Percentiles rank a stretch among this genome's conserved stretches.
phyloP scores from a whole-genome alignment of 2,329 filamentous ascomycete genomes.

The Cryoendolithus antarcticus region DNA sequence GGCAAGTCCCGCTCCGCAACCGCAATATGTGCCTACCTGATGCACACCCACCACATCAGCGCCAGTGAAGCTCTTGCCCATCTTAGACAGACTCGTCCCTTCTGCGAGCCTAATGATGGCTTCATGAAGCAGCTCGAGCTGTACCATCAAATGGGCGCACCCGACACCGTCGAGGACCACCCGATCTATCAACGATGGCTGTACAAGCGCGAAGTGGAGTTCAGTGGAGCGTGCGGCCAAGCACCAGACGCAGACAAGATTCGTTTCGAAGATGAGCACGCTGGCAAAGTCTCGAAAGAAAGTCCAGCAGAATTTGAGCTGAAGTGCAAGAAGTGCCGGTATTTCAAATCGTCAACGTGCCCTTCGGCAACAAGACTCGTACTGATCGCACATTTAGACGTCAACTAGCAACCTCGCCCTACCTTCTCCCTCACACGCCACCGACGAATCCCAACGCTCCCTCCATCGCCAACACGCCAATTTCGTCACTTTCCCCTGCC shows the following conservation, averaged over 20 bases:
- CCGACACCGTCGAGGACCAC: constrained; percentile 53
- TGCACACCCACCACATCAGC: constrained; percentile 43
- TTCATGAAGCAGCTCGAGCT: constrained; percentile 83
- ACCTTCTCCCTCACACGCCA: constrained; percentile 50
- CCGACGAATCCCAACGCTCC: no score
- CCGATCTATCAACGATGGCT: constrained; percentile 72
- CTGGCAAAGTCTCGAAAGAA: constrained; percentile 7
- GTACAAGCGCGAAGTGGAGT: constrained; percentile 52
- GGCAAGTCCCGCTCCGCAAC: constrained; percentile 89
- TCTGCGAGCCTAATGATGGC: constrained; percentile 79
- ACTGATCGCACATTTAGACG: constrained; percentile 30
- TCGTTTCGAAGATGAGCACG: constrained; percentile 63
- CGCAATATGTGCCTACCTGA: constrained; percentile 71
- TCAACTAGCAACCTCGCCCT: constrained; percentile 51
- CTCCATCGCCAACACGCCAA: no score
- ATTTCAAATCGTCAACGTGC: constrained; percentile 12
- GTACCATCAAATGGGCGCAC: constrained; percentile 61
- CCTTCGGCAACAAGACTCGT: neutral
- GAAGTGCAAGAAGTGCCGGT: constrained; percentile 84
- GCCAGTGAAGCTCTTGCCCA: constrained; percentile 55
- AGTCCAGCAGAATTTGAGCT: constrained; percentile 44
- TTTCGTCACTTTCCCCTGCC: no score
- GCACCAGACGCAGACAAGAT: constrained; percentile 66
- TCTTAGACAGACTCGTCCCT: constrained; percentile 56
- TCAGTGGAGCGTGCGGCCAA: constrained; percentile 59